Evolutionary conservation across 164 flowering plant genomes (phyloP), one percentile per base, ranked within the genome.

Genomic region (Nymphaea thermarum): DNA sequence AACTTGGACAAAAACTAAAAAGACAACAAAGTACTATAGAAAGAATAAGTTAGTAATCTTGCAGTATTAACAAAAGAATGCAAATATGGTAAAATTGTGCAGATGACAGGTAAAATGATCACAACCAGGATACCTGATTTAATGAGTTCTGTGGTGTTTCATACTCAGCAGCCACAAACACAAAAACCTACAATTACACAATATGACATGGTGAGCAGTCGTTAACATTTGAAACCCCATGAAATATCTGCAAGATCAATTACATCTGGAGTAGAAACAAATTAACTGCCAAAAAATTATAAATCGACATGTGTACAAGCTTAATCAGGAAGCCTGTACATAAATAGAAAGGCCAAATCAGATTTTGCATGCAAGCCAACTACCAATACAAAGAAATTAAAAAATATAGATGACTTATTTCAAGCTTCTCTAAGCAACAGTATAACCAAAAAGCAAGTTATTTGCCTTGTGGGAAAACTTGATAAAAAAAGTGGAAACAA

Each of bases 161-260:
- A 79, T 92, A 92, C 76, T 92, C 98, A 36, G 96, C 98, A 16
- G 98, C 94, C 57, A 92, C 43, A 76, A 92, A 92, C 25, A 85
- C 88, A 76, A 92, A 92, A 71, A 88, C 88, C 94, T 92, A 83
- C 72, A 81, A 36, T 62, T 59, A 42, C 15, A 45, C 59, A 67
- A 10, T 51, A 7, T 51, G 57, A 51, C 57, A 51, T 51, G 57
- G 5, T 5, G 5, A 51, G 57, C 8, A 51, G 55, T 47, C 55
- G 5, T 8, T 4, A 8, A 4, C 1, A 25, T 25, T 25, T 25
- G 1, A 25, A 25, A 25, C 36, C 36, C 36, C 36, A 4, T 51
- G 3, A 51, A 51, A 15, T 3, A 51, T 51, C 12, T 4, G 57
- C 8, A 51, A 15, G 57, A 51, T 8, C 57, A 51, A 51, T 25